Base-by-base conservation (phyloP, 2,329 filamentous ascomycete species). In the Lachnellula cervina region DNA sequence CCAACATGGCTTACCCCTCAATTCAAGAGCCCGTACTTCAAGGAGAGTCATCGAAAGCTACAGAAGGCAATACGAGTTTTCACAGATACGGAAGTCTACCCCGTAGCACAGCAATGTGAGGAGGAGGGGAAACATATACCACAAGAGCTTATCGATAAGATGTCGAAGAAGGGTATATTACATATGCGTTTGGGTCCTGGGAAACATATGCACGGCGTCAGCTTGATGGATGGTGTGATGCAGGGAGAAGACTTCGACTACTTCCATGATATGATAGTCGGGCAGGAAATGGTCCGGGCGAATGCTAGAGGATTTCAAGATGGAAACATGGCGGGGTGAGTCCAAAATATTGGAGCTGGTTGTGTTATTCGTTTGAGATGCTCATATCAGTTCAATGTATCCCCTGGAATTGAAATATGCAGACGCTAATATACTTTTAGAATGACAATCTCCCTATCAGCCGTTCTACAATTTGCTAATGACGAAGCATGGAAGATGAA, bases 121-220 rank as follows among this genome's bases (percentile, higher is more conserved):
- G 78, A 79, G 62, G 84, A 86, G 57, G 90, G 89, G 50, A 83
- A 82, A 34, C 82, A 84, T 69, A 88, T 94, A 66, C 78, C 78
- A 64, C 81, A 86, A 51, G 82, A 83, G 65, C 76, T 94, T 65
- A 89, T 94, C 64, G 83, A 94, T 62, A 80, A 80, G 61, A 92
- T 93, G 88, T 82, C 87, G n/a, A 77, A 81, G 66, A 79, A 80
- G 23, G 86, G 88, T 57, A 75, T 95, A 44, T 73, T 94, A 46
- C 89, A 89, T 64, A 93, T 94, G 88, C 83, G 89, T 14, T 74
- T 95, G 47, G 90, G 90, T 0, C 90, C 90, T 0, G 90, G 90
- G 13, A 88, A 88, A 73, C 90, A 95, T 71, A 73, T 95, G 51
- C 82, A 91, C 66, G 87, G 87, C 19, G 80, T 86, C 35, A 76